Evolutionary conservation across 352 stramenopile species (phyloP).

Genomic region (Phytophthora melonis): DNA sequence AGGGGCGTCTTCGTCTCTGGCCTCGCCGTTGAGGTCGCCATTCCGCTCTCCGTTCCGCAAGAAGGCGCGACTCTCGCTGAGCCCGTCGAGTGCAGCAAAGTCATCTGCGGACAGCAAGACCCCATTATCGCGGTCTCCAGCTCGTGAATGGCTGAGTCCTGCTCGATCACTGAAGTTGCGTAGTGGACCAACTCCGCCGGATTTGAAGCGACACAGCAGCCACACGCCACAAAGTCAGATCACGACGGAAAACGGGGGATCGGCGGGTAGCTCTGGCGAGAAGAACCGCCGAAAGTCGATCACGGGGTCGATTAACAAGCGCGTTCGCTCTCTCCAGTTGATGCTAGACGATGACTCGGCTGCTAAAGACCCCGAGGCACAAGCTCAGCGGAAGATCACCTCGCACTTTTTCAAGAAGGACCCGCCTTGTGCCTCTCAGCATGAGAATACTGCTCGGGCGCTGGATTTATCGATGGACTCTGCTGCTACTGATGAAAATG

Average conservation of each 20-base stretch:
- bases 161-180: slow-evolving; percentile 50
- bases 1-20: slow-evolving; percentile 43
- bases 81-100: slow-evolving; percentile 37
- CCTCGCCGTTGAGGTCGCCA: slow-evolving; percentile 66
- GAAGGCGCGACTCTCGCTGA: slow-evolving; percentile 53
- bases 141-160: slow-evolving; percentile 77
- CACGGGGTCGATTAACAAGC: slow-evolving; percentile 62
- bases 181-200: slow-evolving; percentile 43
- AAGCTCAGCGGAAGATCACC: slow-evolving; percentile 40
- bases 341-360: slow-evolving; percentile 75
- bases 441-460: slow-evolving; percentile 17
- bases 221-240: slow-evolving; percentile 28
- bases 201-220: slow-evolving; percentile 40
- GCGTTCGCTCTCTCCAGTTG: slow-evolving; percentile 78
- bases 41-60: slow-evolving; percentile 85
- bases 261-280: slow-evolving; percentile 25
- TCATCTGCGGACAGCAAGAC: slow-evolving; percentile 7
- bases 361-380: slow-evolving; percentile 19
- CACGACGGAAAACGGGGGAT: slow-evolving; percentile 23
- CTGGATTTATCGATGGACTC: slow-evolving; percentile 43
- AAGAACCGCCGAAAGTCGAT: slow-evolving; percentile 40
- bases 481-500: slow-evolving; percentile 21
- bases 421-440: slow-evolving; percentile 14
- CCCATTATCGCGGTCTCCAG: slow-evolving; percentile 40
- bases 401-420: slow-evolving; percentile 61